A percentile compares a stretch with the other conserved stretches of the same genome.
phyloP scores from a whole-genome alignment of 2,329 filamentous ascomycete species.

The Hypoxylon sp. region DNA sequence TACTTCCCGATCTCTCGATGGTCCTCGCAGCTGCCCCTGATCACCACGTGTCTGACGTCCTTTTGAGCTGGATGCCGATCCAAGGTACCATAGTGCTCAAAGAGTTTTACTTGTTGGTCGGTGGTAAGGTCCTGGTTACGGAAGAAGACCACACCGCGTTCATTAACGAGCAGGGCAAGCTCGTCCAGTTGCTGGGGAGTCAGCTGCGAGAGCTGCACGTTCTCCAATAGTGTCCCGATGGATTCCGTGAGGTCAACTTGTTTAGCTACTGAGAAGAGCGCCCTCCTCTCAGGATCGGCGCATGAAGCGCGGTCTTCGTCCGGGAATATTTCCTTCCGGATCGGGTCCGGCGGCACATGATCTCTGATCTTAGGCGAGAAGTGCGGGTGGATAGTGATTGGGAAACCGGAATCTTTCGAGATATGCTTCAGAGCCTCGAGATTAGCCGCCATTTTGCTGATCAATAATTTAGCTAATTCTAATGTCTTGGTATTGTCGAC shows the following conservation, averaged over 20 bases:
- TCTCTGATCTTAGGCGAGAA: constrained; percentile 62
- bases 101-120: constrained; percentile 58
- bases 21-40: constrained; percentile 60
- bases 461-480: not conserved
- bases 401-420: constrained; percentile 63
- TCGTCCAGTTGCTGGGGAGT: constrained; percentile 62
- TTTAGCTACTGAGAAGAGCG: constrained; percentile 57
- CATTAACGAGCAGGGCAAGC: constrained; percentile 61
- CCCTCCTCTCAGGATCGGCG: constrained; percentile 61
- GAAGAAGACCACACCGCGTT: constrained; percentile 64
- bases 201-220: constrained; percentile 61
- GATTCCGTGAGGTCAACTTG: constrained; percentile 59
- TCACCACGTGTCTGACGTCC: constrained; percentile 58
- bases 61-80: constrained; percentile 63
- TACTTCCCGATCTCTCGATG: constrained; percentile 60
- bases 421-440: constrained; percentile 63
- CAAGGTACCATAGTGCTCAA: constrained; percentile 63
- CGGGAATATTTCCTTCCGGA: constrained; percentile 51
- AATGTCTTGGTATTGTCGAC: not conserved
- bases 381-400: constrained; percentile 60
- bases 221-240: constrained; percentile 57
- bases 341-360: constrained; percentile 57
- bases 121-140: constrained; percentile 62
- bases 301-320: constrained; percentile 57
- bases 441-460: constrained; percentile 51